Evolutionary conservation across 2,329 filamentous ascomycete genomes (phyloP), one percentile per base, ranked within the genome.

Genomic region (Elsinoe fawcettii): DNA sequence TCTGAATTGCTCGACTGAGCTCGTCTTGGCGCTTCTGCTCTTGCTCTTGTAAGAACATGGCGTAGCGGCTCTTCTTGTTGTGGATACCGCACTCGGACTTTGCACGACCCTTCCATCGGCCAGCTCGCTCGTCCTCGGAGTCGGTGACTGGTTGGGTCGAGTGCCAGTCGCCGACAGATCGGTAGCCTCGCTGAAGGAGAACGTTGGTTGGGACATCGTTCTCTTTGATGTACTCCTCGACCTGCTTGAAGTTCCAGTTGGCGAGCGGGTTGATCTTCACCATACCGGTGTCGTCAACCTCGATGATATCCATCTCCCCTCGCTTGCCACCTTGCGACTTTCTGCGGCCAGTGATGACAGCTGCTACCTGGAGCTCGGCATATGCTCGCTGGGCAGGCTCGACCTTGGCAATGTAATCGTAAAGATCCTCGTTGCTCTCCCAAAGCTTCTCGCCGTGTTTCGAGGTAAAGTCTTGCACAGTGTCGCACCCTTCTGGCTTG

Each of bases 61-160:
- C 88, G 68, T 97, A 99, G 65, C 90, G 86, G 59, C 89, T 95
- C 72, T 91, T 86, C 74, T 93, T 95, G 80, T 97, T 97, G 82
- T 99, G 93, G 69, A 99, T 97, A 49, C 93, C 93, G 72, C 93
- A 99, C 77, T 99, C 93, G 14, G 90, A 95, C 85, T 99, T 99
- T 67, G 80, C 77, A 73, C 90, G 87, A 61, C 93, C 93, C 81
- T 96, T 96, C 93, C 93, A 99, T 64, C 93, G 86, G 59, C 93
- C 93, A 7, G 93, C 87, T 54, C 93, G 86, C 82, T 99, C 93
- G 67, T 97, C 93, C 75, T 99, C 93, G 63, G 88, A 88, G 59
- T 92, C 90, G 62, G 80, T 84, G 60, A 97, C 90, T 11, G 93
- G 91, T 62, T 77, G 86, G 3, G 93, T 99, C 53, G 90, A 96